A percentile compares a stretch with the other conserved stretches of the same genome.
Evolutionary conservation across 2,329 filamentous ascomycete genomes (phyloP).

Genomic region (Thermoascus crustaceus): DNA sequence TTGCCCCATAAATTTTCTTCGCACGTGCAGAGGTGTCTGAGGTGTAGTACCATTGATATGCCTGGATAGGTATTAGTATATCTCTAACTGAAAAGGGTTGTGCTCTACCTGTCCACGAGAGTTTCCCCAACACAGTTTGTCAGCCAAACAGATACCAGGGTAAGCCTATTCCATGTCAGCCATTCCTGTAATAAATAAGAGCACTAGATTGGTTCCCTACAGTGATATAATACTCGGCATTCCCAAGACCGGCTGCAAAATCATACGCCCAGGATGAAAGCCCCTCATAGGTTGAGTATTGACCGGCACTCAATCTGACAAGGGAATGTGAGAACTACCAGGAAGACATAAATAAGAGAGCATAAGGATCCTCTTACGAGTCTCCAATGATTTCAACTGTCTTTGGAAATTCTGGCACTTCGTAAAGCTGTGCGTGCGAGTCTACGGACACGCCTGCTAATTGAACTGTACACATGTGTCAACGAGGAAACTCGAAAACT

Average conservation of each 20-base stretch:
- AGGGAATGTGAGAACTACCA: slow-evolving; percentile 44
- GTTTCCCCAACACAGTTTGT: slow-evolving; percentile 50
- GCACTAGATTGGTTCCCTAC: slow-evolving; percentile 11
- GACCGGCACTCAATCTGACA: too few species aligned
- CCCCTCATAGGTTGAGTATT: slow-evolving; percentile 52
- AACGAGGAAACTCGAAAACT: slow-evolving; percentile 9
- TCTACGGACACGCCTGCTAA: slow-evolving; percentile 46
- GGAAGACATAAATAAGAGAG: slow-evolving; percentile 34
- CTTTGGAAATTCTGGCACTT: slow-evolving; percentile 27
- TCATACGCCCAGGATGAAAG: slow-evolving; percentile 50
- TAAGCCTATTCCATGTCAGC: slow-evolving; percentile 28
- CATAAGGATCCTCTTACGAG: slow-evolving; percentile 20
- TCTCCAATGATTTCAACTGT: slow-evolving; percentile 41
- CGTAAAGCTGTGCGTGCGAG: slow-evolving; percentile 38
- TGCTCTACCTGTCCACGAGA: slow-evolving; percentile 35
- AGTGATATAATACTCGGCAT: slow-evolving; percentile 51
- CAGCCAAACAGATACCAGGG: slow-evolving; percentile 50
- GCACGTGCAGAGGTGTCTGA: slow-evolving; percentile 47
- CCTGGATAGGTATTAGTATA: slow-evolving; percentile 14
- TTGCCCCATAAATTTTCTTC: slow-evolving; percentile 31
- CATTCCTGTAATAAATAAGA: not conserved
- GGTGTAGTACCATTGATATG: slow-evolving; percentile 52
- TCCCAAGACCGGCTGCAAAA: slow-evolving; percentile 48
- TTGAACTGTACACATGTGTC: slow-evolving; percentile 38
- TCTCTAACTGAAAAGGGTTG: not conserved